phyloP scores from a whole-genome alignment of 257 asterid species.

The Nicotiana benthamiana region DNA sequence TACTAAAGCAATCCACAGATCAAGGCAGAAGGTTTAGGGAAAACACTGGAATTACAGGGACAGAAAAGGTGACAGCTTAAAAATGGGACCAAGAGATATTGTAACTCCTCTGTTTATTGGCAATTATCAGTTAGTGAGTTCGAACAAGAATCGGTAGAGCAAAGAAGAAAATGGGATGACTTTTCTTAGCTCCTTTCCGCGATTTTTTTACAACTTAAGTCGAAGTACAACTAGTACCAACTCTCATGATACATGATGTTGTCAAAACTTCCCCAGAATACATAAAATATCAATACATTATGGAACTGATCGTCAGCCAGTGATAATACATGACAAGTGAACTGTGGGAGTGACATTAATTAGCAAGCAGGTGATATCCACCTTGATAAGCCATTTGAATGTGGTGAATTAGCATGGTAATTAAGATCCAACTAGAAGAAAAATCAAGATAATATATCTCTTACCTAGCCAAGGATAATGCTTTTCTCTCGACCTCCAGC shows the following conservation, averaged over 20 bases:
- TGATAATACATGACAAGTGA: background rate
- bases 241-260: background rate
- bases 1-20: background rate
- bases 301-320: background rate
- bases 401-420: background rate
- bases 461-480: constrained; percentile 89
- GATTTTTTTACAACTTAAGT: background rate
- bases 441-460: constrained; percentile 10
- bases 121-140: background rate
- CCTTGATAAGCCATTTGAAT: background rate
- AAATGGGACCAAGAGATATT: background rate
- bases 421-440: constrained; percentile 8
- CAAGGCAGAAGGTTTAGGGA: background rate
- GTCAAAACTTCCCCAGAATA: background rate
- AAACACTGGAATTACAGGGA: background rate
- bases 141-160: background rate
- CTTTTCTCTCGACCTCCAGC: constrained; percentile 96
- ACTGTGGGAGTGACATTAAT: background rate
- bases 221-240: background rate
- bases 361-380: background rate
- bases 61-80: background rate
- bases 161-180: background rate
- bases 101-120: background rate
- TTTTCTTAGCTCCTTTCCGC: background rate
- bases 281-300: background rate